Conservation (phyloP, 345 rosid genomes). For the Camelina neglecta region DNA sequence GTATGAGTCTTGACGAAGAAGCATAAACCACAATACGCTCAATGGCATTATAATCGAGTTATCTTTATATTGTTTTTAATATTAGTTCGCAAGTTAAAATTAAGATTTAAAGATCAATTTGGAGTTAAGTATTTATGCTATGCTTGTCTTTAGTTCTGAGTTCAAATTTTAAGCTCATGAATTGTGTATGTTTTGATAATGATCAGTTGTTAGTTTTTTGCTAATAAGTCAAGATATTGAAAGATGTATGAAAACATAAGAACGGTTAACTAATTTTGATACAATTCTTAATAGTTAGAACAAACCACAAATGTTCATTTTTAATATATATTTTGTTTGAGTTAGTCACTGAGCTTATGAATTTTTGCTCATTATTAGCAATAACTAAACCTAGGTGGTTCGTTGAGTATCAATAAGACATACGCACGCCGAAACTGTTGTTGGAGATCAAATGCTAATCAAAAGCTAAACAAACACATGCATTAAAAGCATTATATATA, state of each 20-base stretch:
- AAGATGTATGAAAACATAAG: no score
- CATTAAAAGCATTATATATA: neutral
- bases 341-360: neutral
- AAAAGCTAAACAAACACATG: constrained; percentile 13
- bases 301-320: no score
- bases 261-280: no score
- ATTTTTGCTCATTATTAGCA: neutral
- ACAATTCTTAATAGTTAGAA: no score
- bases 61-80: constrained; percentile 2
- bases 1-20: constrained; percentile 62
- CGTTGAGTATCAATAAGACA: neutral
- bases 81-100: constrained; percentile 9
- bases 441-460: constrained; percentile 23
- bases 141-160: neutral
- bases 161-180: no score
- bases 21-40: constrained; percentile 47
- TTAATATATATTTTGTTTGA: neutral
- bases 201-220: no score
- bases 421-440: neutral
- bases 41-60: constrained; percentile 33
- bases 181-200: no score
- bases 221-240: no score
- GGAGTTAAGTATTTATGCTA: neutral
- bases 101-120: neutral
- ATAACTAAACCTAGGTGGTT: neutral